Base-by-base conservation (phyloP, 176 grass and related monocot genomes). In the Avena eriantha region DNA sequence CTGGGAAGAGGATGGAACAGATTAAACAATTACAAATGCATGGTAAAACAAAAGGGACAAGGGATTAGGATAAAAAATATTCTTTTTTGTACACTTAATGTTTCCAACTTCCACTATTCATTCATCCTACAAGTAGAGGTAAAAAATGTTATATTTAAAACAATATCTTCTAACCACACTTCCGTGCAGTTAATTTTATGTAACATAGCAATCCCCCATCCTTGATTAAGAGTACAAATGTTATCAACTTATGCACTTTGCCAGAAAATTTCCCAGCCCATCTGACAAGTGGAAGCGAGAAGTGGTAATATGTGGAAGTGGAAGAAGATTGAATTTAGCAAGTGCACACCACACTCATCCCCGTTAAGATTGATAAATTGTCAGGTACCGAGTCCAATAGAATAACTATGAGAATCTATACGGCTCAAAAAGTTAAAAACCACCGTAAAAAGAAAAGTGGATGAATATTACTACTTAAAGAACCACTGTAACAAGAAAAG, bases 201-300 rank as follows among this genome's bases (percentile, higher is more conserved):
- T 74, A 74, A 74, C 13, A 74, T 74, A 74, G 45, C 71, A 7
- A 74, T 74, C n/a, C n/a, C 72, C 21, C 72, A 50, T 50, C 45
- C 22, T 46, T 74, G 22, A 74, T 73, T 73, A 13, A 53, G 23
- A 73, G 55, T 48, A 79, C 19, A 83, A 36, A 31, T 46, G 14
- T 83, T 48, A 21, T 83, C 33, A 65, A 73, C 73, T 78, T 77
- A 85, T 86, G 50, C 26, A 67, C 39, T 48, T 84, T 56, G 39
- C 18, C 3, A 74, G 18, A 36, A 83, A 24, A 3, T 83, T 63
- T 83, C 19, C 13, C 47, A 46, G 60, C 18, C 48, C 5, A 79
- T 86, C 55, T 16, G 45, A 77, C 33, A 73, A 72, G 60, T 45
- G 19, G 13, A 86, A 35, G 21, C 60, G 66, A 23, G 80, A 72